Evolutionary conservation across 2,329 filamentous ascomycete genomes (phyloP).

Genomic region (Calonectria pseudoturangicola): DNA sequence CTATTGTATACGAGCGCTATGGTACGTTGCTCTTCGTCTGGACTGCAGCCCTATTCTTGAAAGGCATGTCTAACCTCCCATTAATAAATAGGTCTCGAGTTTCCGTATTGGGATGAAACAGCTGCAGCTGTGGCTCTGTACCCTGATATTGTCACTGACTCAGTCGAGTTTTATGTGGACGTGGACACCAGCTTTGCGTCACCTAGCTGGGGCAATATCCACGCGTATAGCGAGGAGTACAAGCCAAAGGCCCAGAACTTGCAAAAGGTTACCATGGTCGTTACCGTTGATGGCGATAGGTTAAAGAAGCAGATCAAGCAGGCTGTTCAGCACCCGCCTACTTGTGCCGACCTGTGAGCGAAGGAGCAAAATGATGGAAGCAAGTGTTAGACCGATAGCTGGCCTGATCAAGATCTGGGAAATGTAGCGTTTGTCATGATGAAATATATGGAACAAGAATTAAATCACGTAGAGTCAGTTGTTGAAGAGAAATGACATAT

Average conservation of each 20-base stretch:
- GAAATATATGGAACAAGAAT: background rate
- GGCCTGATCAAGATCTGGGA: background rate
- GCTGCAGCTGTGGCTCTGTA: slow-evolving; percentile 5
- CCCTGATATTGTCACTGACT: slow-evolving; percentile 9
- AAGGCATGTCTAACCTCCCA: background rate
- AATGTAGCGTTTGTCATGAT: background rate
- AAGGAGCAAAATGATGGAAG: background rate
- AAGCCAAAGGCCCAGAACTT: slow-evolving; percentile 15
- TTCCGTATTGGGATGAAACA: slow-evolving; percentile 16
- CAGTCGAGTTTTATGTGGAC: slow-evolving; percentile 12
- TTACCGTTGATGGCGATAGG: slow-evolving; percentile 1
- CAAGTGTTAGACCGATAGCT: background rate
- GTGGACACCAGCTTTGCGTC: slow-evolving; percentile 19
- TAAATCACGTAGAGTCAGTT: background rate
- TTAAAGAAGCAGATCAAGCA: slow-evolving; percentile 21
- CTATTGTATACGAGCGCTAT: slow-evolving; percentile 1
- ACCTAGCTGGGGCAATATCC: slow-evolving; percentile 8
- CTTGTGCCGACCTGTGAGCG: slow-evolving; percentile 9
- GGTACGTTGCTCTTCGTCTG: background rate
- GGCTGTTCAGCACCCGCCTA: slow-evolving; percentile 10
- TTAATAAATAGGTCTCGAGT: background rate
- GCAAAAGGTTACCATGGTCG: slow-evolving; percentile 23
- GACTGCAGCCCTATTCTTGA: background rate
- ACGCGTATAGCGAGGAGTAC: slow-evolving; percentile 2
- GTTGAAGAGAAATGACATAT: slow-evolving; percentile 49